Conservation (phyloP, 106 monocot genomes). For the Dioscorea alata region DNA sequence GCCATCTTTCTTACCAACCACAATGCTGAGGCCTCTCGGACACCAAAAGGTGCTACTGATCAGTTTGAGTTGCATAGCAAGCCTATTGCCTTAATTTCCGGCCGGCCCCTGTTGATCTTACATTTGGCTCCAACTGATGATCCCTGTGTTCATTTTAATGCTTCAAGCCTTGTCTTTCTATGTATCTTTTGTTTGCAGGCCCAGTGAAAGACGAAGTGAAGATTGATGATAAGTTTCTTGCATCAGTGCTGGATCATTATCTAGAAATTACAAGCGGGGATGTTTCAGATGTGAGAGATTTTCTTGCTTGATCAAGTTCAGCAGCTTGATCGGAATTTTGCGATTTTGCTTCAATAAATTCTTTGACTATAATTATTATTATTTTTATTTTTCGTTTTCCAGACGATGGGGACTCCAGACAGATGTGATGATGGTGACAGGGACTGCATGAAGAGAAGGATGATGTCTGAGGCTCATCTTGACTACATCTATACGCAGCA, state of each 20-base stretch:
- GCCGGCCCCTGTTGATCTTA: too few relatives aligned
- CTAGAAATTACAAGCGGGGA: too few relatives aligned
- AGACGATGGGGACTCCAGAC: conserved; percentile 24
- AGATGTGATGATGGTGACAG: conserved; percentile 11
- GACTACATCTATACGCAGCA: conserved; percentile 56
- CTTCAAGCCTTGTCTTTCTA: too few relatives aligned
- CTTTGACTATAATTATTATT: too few relatives aligned
- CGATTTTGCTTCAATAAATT: too few relatives aligned
- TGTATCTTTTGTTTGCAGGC: background rate
- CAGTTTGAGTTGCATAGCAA: background rate
- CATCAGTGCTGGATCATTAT: background rate
- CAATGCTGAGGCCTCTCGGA: background rate
- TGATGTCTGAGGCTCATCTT: conserved; percentile 34
- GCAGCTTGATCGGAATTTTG: too few relatives aligned
- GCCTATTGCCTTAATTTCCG: too few relatives aligned
- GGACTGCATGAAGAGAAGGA: conserved; percentile 32
- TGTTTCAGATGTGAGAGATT: too few relatives aligned
- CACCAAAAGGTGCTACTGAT: background rate
- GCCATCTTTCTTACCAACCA: background rate
- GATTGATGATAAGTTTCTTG: background rate
- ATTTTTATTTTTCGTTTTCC: background rate
- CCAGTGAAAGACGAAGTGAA: background rate
- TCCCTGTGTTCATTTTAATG: too few relatives aligned
- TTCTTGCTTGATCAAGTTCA: too few relatives aligned
- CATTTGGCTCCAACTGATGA: too few relatives aligned